A percentile compares a stretch with the other conserved stretches of the same genome.
phyloP scores from a whole-genome alignment of 2,329 filamentous ascomycete genomes.

The Venturia aucupariae region DNA sequence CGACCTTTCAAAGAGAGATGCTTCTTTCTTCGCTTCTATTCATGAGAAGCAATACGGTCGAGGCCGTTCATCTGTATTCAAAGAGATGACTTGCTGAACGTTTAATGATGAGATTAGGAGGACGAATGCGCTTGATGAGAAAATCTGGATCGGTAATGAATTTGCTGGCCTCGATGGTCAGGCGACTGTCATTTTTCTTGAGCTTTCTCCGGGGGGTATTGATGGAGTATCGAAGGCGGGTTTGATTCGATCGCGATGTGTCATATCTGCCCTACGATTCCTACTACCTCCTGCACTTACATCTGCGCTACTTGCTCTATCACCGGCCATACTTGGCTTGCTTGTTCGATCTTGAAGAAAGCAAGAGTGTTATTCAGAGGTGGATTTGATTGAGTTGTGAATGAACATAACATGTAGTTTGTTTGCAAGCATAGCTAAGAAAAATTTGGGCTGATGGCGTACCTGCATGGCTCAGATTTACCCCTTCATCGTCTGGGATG shows the following conservation, averaged over 20 bases:
- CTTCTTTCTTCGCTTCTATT: conserved; percentile 81
- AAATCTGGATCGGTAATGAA: conserved; percentile 89
- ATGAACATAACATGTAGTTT: not conserved
- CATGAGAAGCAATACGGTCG: conserved; percentile 78
- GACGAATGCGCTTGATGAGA: conserved; percentile 61
- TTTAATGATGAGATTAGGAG: conserved; percentile 82
- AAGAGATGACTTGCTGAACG: conserved; percentile 74
- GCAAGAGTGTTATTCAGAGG: not conserved
- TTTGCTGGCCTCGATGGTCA: conserved; percentile 77
- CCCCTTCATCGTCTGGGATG: too few species aligned
- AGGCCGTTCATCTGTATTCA: conserved; percentile 91
- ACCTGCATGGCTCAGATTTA: not conserved
- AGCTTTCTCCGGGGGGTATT: too few species aligned
- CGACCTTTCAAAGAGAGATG: conserved; percentile 41
- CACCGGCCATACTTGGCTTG: conserved; percentile 69
- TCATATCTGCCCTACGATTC: conserved; percentile 69
- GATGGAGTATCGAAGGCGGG: conserved; percentile 64
- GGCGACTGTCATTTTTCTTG: conserved; percentile 26
- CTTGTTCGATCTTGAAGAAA: conserved; percentile 38
- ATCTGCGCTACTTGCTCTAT: conserved; percentile 65
- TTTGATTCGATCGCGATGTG: conserved; percentile 63
- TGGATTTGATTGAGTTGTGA: not conserved
- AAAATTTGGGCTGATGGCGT: not conserved
- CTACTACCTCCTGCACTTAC: conserved; percentile 72
- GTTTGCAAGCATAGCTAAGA: not conserved